Base-by-base conservation (phyloP, 345 rosid genomes). In the Clausena lansium region DNA sequence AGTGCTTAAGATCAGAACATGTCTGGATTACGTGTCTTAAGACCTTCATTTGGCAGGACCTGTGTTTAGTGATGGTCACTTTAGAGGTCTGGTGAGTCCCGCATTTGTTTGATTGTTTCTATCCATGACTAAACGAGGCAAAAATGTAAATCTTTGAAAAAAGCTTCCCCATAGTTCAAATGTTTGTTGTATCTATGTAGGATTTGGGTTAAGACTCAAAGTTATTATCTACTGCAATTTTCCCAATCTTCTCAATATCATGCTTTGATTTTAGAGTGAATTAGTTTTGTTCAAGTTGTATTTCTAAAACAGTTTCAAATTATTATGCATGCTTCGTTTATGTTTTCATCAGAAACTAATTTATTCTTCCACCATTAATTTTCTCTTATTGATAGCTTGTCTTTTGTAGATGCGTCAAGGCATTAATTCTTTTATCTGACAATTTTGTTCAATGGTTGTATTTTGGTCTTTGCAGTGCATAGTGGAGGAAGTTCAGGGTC, bases 401-500 rank as follows among this genome's bases (percentile, higher is more conserved):
- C 63, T 73, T 30, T 6, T 45, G 25, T 58, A 22, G 45, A 39
- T 13, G 33, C 28, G 24, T 52, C 9, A 35, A 67, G 27, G 71
- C 30, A n/a, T 47, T 36, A 14, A 62, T 32, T 59, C 64, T 32
- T 59, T 52, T 24, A 27, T 69, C 38, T 66, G 66, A 71, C 61
- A 30, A 45, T 28, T 55, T 52, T 76, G 57, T 24, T 74, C 4
- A 36, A n/a, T 77, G 76, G 14, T 76, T 76, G 14, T 63, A 7
- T 68, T 79, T 30, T 77, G 78, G 73, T 55, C 69, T 70, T 78
- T 86, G 52, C 73, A 94, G 99, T 95, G 99, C 89, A 95, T 95
- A 74, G 99, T 94, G 87, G 99, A 95, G 84, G 99, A 95, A 86
- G 88, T 94, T 76, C 99, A 95, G 83, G n/a, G 97, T 79, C 98